Base-by-base conservation (phyloP, 148 eudicot genomes). In the Camellia sinensis region DNA sequence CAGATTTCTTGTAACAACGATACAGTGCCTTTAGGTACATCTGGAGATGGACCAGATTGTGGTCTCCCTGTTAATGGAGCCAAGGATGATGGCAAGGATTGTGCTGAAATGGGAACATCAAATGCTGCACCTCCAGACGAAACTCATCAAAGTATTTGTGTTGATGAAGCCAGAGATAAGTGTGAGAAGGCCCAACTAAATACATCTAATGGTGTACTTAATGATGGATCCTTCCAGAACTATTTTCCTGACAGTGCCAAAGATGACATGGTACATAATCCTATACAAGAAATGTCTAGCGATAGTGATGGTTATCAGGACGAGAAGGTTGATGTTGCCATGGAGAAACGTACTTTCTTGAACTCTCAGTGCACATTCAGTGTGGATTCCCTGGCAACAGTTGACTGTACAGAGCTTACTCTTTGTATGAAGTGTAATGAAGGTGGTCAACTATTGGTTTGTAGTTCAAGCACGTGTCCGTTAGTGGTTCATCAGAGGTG, bases 401-500 rank as follows among this genome's bases (percentile, higher is more conserved):
- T 61, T 54, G 90, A 87, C 53, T 75, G 76, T 66, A 65, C 83
- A 12, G 91, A 90, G 74, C 67, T 67, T 71, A 82, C 83, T 81
- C 67, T 90, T 57, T 94, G 98, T 83, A 77, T 89, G 81, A 92
- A 89, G 83, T 95, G 97, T 85, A 85, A 83, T 67, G 80, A 85
- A 78, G 91, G 87, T 75, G 97, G 91, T 71, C 86, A 85, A 41
- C 70, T 95, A 82, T 79, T 95, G 77, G 84, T 80, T 74, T 95
- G 97, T 80, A 75, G 83, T 81, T 83, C 83, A 17, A 77, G 59
- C 71, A 80, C 88, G 77, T 95, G 98, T 78, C 92, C 89, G 2
- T 68, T 89, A 41, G 80, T 82, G 65, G 88, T 93, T 82, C 97
- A 93, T 61, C 85, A 95, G 81, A 87, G 88, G 74, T 95, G 98